These are phyloP conservation scores for Paecilomyces sp. DNA, from an alignment of 2,329 filamentous ascomycete genomes.

Conservation along the genomic window DNA sequence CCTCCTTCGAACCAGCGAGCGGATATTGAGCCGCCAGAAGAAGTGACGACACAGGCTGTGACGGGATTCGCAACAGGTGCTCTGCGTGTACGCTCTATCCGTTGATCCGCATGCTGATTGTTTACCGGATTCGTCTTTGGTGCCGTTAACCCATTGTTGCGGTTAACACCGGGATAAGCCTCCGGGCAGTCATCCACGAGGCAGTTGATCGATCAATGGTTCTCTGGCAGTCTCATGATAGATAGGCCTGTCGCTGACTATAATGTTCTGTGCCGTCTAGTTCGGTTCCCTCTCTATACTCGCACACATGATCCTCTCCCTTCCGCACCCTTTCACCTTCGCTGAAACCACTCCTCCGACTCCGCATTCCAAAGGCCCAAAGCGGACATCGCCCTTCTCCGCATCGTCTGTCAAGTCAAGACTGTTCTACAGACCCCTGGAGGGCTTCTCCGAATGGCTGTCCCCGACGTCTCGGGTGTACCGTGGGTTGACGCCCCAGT, in stretches of 20 bases:
- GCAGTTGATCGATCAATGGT: not conserved
- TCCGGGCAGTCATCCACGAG: not conserved
- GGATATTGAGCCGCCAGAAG: slow-evolving; percentile 34
- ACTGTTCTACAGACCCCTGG: slow-evolving; percentile 34
- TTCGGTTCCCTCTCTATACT: slow-evolving; percentile 41
- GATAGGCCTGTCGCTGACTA: not conserved
- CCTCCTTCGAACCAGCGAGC: slow-evolving; percentile 31
- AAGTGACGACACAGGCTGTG: slow-evolving; percentile 33
- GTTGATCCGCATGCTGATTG: not conserved
- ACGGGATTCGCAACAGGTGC: slow-evolving; percentile 37
- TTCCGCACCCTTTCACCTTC: slow-evolving; percentile 37
- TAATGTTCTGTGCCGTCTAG: slow-evolving; percentile 11
- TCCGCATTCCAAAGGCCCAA: slow-evolving; percentile 10
- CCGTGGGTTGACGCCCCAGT: slow-evolving; percentile 41
- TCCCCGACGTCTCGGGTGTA: slow-evolving; percentile 37
- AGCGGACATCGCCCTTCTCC: slow-evolving; percentile 19
- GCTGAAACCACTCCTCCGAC: slow-evolving; percentile 20
- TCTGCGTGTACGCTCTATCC: slow-evolving; percentile 28
- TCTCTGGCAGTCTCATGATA: not conserved
- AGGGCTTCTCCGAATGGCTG: slow-evolving; percentile 43
- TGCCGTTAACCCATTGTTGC: not conserved
- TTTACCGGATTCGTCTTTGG: not conserved
- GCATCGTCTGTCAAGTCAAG: slow-evolving; percentile 22
- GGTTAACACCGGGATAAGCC: not conserved
- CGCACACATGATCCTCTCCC: slow-evolving; percentile 37